Evolutionary conservation across 345 rosid genomes (phyloP).

Genomic region (Mercurialis annua): DNA sequence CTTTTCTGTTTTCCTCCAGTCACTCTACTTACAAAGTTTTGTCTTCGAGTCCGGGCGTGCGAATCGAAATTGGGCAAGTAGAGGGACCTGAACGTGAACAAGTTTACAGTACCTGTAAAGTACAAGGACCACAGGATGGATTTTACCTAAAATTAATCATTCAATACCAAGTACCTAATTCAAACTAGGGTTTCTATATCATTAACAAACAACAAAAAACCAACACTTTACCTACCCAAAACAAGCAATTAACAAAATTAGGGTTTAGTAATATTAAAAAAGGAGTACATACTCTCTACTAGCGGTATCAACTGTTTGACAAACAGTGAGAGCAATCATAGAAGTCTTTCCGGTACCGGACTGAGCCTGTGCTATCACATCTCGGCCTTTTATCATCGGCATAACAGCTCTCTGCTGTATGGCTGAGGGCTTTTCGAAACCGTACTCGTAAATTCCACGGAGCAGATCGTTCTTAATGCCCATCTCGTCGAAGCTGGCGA

Average conservation of each 20-base stretch:
- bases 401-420: slow-evolving; percentile 94
- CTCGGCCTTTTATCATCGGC: slow-evolving; percentile 89
- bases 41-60: too few species aligned
- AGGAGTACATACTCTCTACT: slow-evolving; percentile 57
- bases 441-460: slow-evolving; percentile 81
- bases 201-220: not conserved
- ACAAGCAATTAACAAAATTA: slow-evolving; percentile 4
- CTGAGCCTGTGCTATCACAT: slow-evolving; percentile 96
- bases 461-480: slow-evolving; percentile 73
- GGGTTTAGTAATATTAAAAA: slow-evolving; percentile 17
- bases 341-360: slow-evolving; percentile 98
- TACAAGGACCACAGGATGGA: too few species aligned
- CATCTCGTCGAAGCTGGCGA: slow-evolving; percentile 79
- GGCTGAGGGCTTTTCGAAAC: slow-evolving; percentile 93
- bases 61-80: too few species aligned
- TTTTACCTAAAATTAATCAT: too few species aligned
- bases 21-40: too few species aligned
- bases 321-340: slow-evolving; percentile 92
- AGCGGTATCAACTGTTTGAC: slow-evolving; percentile 73
- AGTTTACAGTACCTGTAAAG: too few species aligned
- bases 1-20: too few species aligned
- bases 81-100: too few species aligned
- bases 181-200: not conserved
- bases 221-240: not conserved
- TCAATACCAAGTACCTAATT: too few species aligned